Conservation (phyloP, 306 rosid genomes). For the Prunus mongolica region DNA sequence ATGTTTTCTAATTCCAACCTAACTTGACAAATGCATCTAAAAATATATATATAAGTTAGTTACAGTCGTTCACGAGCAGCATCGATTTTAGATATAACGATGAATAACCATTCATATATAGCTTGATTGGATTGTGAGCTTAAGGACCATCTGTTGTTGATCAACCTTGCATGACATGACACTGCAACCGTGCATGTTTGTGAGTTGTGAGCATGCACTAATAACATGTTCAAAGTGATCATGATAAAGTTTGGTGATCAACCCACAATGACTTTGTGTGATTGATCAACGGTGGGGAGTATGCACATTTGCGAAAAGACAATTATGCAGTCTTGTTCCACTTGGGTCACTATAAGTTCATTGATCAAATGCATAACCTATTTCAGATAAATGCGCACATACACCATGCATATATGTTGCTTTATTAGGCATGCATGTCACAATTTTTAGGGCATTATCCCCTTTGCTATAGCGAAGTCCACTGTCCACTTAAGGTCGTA, state of each 20-base stretch:
- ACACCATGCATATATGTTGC: not conserved
- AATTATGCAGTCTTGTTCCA: conserved; percentile 57
- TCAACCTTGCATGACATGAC: not conserved
- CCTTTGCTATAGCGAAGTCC: not conserved
- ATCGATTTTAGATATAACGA: not conserved
- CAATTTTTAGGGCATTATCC: conserved; percentile 2
- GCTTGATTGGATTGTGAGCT: no score
- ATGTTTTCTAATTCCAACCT: not conserved
- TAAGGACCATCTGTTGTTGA: not conserved
- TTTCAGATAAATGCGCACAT: not conserved
- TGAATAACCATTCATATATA: no score
- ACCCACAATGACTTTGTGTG: not conserved
- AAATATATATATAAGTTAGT: not conserved
- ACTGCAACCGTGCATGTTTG: not conserved
- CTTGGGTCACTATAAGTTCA: conserved; percentile 35
- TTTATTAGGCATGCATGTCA: not conserved
- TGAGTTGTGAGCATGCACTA: not conserved
- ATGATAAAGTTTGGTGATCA: not conserved
- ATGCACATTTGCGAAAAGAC: conserved; percentile 23
- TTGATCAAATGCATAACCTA: not conserved
- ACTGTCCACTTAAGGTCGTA: not conserved
- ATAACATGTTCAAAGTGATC: no score
- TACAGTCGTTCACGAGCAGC: not conserved
- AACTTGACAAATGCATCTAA: not conserved
- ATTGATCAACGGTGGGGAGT: not conserved